Evolutionary conservation across 306 rosid species (phyloP).

Genomic region (Crotalaria pallida): DNA sequence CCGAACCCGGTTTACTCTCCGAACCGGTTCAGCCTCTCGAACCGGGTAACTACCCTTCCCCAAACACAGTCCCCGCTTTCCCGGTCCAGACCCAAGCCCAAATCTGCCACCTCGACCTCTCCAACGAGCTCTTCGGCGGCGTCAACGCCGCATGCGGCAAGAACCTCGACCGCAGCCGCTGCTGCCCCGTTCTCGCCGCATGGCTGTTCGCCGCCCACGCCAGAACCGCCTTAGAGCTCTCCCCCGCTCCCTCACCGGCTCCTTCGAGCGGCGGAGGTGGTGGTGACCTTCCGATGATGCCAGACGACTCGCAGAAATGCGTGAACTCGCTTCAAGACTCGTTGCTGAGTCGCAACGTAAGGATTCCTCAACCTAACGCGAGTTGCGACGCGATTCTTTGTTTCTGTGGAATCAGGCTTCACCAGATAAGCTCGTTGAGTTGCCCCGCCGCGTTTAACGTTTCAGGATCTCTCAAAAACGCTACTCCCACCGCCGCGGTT

Average conservation of each 20-base stretch:
- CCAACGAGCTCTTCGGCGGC: conserved; percentile 93
- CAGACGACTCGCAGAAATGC: conserved; percentile 94
- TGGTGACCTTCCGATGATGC: conserved; percentile 78
- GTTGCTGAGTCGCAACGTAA: conserved; percentile 49
- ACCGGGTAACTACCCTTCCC: conserved; percentile 48
- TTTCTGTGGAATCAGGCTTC: conserved; percentile 89
- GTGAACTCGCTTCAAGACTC: conserved; percentile 85
- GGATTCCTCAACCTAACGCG: conserved; percentile 86
- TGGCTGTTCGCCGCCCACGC: conserved; percentile 99
- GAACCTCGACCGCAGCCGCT: conserved; percentile 85
- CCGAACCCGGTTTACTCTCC: conserved; percentile 50
- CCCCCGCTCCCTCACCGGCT: conserved; percentile 41
- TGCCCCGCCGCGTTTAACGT: conserved; percentile 85
- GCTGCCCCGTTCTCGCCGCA: conserved; percentile 95
- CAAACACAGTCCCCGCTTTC: conserved; percentile 78
- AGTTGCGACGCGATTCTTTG: conserved; percentile 84
- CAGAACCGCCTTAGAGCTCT: conserved; percentile 57
- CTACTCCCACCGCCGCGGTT: conserved; percentile 75
- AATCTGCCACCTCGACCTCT: conserved; percentile 76
- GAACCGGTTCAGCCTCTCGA: conserved; percentile 70
- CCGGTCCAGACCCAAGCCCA: conserved; percentile 66
- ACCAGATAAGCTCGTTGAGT: conserved; percentile 72
- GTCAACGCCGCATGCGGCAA: conserved; percentile 81
- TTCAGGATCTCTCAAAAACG: conserved; percentile 43
- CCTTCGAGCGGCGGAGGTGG: conserved; percentile 5